phyloP scores from a whole-genome alignment of 2,329 filamentous ascomycete genomes.

The Thermoascus crustaceus region DNA sequence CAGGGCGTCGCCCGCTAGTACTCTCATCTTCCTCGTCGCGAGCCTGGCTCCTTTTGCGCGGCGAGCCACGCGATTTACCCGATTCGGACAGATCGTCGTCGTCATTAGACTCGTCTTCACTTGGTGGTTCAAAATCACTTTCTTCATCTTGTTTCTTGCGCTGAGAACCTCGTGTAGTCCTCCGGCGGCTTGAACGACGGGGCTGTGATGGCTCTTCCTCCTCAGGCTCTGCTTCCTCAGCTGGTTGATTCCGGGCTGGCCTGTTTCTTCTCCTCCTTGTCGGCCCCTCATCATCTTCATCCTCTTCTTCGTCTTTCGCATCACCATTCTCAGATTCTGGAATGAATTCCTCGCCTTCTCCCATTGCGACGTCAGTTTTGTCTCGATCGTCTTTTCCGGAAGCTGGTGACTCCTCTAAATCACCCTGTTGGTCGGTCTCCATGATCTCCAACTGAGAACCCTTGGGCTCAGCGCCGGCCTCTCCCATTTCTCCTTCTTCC shows the following conservation, averaged over 20 bases:
- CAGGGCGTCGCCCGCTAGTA: slow-evolving; percentile 43
- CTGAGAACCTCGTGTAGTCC: slow-evolving; percentile 34
- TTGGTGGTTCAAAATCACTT: slow-evolving; percentile 56
- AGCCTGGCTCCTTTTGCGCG: slow-evolving; percentile 32
- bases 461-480: slow-evolving; percentile 28
- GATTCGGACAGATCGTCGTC: slow-evolving; percentile 49
- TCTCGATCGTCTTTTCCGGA: slow-evolving; percentile 14
- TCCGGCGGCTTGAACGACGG: slow-evolving; percentile 34
- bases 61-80: slow-evolving; percentile 38
- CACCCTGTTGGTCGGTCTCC: slow-evolving; percentile 32
- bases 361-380: slow-evolving; percentile 25
- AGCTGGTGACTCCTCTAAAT: slow-evolving; percentile 24
- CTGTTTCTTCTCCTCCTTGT: slow-evolving; percentile 39
- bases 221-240: slow-evolving; percentile 23
- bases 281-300: slow-evolving; percentile 51
- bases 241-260: slow-evolving; percentile 10
- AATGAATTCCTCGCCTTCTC: slow-evolving; percentile 23
- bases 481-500: slow-evolving; percentile 45
- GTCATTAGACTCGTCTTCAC: slow-evolving; percentile 44
- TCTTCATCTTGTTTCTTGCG: slow-evolving; percentile 46
- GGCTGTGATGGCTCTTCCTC: slow-evolving; percentile 19
- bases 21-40: slow-evolving; percentile 41
- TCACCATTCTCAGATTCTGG: too few relatives aligned
- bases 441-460: slow-evolving; percentile 35
- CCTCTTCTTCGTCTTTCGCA: slow-evolving; percentile 45